phyloP scores from a whole-genome alignment of 73 alveolate species.

The Symbiodinium pilosum region DNA sequence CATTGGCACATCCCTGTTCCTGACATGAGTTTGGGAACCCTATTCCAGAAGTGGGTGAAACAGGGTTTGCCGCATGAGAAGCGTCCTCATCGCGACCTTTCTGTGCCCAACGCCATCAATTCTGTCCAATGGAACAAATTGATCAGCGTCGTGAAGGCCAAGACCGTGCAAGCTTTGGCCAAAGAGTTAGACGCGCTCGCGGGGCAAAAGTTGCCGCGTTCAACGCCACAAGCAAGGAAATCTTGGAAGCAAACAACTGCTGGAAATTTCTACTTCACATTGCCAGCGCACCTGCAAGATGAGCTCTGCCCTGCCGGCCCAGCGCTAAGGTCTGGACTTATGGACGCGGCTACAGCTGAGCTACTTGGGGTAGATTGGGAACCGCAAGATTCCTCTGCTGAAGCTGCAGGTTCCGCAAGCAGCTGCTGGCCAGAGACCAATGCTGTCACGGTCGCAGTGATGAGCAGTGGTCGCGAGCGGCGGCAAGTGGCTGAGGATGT shows the following conservation, averaged over 20 bases:
- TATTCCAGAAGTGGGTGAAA: neutral
- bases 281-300: neutral
- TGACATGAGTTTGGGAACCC: neutral
- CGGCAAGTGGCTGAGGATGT: neutral
- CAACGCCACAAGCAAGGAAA: neutral
- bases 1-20: neutral
- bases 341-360: conserved; percentile 6
- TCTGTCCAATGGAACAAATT: conserved; percentile 40
- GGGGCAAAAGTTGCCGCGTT: neutral
- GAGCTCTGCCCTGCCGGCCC: conserved; percentile 14
- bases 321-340: conserved; percentile 12
- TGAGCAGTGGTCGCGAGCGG: no score
- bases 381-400: neutral
- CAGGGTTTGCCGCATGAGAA: neutral
- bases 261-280: neutral
- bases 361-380: conserved; percentile 7
- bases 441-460: neutral
- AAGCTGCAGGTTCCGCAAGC: neutral
- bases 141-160: neutral
- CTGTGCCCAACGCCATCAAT: conserved; percentile 3
- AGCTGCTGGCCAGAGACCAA: neutral
- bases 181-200: neutral
- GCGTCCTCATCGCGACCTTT: conserved; percentile 7
- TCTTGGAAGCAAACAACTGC: neutral
- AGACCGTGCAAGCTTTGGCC: neutral